A percentile compares a stretch with the other conserved stretches of the same genome.
Conservation (phyloP, 352 stramenopile species). For the Globisporangium alternatum region DNA sequence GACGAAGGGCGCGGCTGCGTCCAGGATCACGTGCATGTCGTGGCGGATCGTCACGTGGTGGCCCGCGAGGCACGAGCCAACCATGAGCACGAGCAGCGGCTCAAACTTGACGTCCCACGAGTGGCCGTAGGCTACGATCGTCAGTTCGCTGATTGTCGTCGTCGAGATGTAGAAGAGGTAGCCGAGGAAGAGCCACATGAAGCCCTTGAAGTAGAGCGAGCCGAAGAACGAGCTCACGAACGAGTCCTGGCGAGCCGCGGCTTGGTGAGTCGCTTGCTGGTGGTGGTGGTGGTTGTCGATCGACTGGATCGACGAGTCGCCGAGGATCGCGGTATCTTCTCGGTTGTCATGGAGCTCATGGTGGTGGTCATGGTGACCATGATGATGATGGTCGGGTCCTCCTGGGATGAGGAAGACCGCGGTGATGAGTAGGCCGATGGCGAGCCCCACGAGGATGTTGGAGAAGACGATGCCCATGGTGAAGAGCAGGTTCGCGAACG, state of each 20-base stretch:
- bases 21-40: conserved; percentile 77
- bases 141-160: conserved; percentile 39
- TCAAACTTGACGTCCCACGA: conserved; percentile 75
- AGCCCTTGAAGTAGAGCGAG: conserved; percentile 62
- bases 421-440: conserved; percentile 47
- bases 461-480: conserved; percentile 50
- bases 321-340: no score
- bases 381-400: conserved; percentile 13
- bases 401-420: conserved; percentile 60
- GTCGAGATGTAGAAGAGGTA: conserved; percentile 63
- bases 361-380: not conserved
- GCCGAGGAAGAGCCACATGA: conserved; percentile 59
- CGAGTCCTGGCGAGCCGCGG: not conserved
- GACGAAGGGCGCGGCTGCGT: conserved; percentile 63
- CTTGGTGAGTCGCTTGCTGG: not conserved
- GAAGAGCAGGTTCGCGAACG: conserved; percentile 50
- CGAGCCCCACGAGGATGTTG: conserved; percentile 45
- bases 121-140: conserved; percentile 40
- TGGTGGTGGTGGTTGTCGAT: not conserved
- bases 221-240: conserved; percentile 10
- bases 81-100: conserved; percentile 65
- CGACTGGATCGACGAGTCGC: no score
- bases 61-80: conserved; percentile 56
- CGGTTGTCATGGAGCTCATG: no score
- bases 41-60: conserved; percentile 62